Evolutionary conservation across 345 rosid genomes (phyloP), one percentile per base, ranked within the genome.

Genomic region (Eutrema japonicum): DNA sequence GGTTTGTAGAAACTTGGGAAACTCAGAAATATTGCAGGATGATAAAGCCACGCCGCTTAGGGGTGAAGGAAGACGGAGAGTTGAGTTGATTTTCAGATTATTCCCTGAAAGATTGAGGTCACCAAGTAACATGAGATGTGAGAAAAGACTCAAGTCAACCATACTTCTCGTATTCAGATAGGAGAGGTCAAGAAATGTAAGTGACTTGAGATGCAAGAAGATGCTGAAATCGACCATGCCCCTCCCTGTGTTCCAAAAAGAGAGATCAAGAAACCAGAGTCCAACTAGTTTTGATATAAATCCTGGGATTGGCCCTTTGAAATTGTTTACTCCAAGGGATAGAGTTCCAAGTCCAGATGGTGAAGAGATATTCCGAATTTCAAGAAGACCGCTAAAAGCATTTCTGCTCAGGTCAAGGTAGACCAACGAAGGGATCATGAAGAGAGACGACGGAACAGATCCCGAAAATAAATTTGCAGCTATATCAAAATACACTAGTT

Each of bases 1-100:
- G n/a, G 11, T 48, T 3, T 26, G 52, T 26, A 75, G 14, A 40
- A 83, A 64, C n/a, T 16, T 5, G 7, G 85, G 85, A 14, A 83
- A 75, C 51, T 64, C 55, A 0, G 4, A 1, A 8, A 72, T 33
- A 38, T 68, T 63, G 57, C 79, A 77, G 48, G 36, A 40, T 18
- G 61, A 26, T 42, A 58, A 52, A 32, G 0, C 5, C 50, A 55
- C 46, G 0, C 0, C 0, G 0, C 0, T 0, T 3, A 74, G 8
- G 9, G 12, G 6, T 33, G 43, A 10, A 5, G 70, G 48, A 7
- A 67, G 2, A 12, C 12, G 12, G 29, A 58, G 58, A 40, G 48
- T 41, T n/a, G 58, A 37, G 42, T 37, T 73, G 32, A 35, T 32
- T n/a, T 8, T 64, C 12, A 54, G 6, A 10, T n/a, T n/a, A 33